These are phyloP conservation scores for Triticum monococcum DNA, from an alignment of 176 grass and related monocot species.

Conservation along the genomic window DNA sequence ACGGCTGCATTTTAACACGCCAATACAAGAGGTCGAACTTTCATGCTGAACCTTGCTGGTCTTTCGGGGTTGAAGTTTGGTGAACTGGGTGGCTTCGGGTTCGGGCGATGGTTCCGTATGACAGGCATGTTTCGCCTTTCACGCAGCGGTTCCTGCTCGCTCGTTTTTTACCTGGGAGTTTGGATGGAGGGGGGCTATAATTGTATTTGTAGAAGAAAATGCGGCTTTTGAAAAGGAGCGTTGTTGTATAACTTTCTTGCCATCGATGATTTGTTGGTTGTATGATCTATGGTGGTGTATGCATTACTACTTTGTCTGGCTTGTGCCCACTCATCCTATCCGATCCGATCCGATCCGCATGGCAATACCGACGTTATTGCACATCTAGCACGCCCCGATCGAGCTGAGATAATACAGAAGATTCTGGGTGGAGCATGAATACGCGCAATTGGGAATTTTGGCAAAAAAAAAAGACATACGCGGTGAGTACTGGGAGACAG, in stretches of 20 bases:
- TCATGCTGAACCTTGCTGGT: no score
- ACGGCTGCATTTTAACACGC: no score
- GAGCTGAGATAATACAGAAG: neutral
- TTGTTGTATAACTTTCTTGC: neutral
- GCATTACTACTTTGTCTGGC: neutral
- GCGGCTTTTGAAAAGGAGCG: neutral
- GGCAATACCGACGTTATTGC: neutral
- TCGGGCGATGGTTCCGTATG: neutral
- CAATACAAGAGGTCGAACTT: no score
- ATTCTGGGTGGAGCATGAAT: no score
- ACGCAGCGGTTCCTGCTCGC: neutral
- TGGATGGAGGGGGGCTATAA: neutral
- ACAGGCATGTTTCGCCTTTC: neutral
- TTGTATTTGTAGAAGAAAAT: neutral
- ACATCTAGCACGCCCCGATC: neutral
- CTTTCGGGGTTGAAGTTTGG: no score
- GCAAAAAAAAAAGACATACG: no score
- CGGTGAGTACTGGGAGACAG: no score
- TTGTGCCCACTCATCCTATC: neutral
- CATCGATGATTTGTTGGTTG: neutral
- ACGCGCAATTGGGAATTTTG: no score
- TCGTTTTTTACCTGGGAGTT: neutral
- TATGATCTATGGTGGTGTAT: no score
- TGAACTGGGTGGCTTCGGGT: neutral
- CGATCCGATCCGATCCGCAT: neutral